Evolutionary conservation across 345 rosid species (phyloP).

Genomic region (Euphorbia pulcherrima): DNA sequence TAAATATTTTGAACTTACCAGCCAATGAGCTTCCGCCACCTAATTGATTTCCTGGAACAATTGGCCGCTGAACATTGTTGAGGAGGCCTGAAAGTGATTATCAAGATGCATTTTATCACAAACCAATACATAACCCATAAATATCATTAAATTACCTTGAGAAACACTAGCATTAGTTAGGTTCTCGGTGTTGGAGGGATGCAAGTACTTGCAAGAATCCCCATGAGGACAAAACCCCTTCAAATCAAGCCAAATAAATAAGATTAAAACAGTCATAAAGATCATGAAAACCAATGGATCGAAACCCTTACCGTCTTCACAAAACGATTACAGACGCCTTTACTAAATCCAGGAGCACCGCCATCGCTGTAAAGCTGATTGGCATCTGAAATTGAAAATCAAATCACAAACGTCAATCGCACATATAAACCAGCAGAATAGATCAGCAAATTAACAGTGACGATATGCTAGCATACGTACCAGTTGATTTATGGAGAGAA

Average conservation of each 20-base stretch:
- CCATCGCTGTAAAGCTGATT: conserved; percentile 2
- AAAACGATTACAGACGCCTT: conserved; percentile 68
- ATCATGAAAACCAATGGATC: background rate
- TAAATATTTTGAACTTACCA: conserved; percentile 20
- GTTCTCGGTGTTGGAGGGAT: conserved; percentile 35
- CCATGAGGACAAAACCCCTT: conserved; percentile 82
- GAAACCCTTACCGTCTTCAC: conserved; percentile 39
- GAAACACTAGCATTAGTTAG: conserved; percentile 8
- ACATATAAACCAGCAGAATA: background rate
- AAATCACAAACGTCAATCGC: background rate
- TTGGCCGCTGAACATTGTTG: conserved; percentile 12
- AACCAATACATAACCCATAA: background rate
- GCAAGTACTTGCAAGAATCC: conserved; percentile 75
- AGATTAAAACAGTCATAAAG: background rate
- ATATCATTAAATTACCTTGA: conserved; percentile 11
- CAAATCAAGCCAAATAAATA: background rate
- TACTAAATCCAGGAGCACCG: conserved; percentile 26
- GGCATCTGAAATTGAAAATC: conserved; percentile 25
- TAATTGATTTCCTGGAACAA: conserved; percentile 21
- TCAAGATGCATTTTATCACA: background rate
- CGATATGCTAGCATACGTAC: conserved; percentile 7
- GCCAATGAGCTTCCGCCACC: conserved; percentile 27
- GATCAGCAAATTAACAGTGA: background rate
- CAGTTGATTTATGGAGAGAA: conserved; percentile 25
- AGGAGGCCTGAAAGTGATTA: conserved; percentile 16